phyloP scores from a whole-genome alignment of 495 filamentous ascomycete genomes.

The Penicillium bialowiezense region DNA sequence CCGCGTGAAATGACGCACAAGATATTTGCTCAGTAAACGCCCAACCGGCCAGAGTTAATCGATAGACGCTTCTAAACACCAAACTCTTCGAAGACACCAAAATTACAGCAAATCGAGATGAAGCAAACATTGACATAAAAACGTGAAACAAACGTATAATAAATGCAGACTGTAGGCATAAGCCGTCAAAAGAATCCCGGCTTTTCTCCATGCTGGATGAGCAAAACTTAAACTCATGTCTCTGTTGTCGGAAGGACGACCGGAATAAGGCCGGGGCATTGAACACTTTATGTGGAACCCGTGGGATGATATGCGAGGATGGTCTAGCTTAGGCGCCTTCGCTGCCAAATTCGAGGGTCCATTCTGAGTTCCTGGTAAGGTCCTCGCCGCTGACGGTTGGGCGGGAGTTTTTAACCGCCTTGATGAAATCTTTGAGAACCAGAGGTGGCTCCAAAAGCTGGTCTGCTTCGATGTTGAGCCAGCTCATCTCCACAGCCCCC shows the following conservation, averaged over 20 bases:
- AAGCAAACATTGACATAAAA: conserved; percentile 3
- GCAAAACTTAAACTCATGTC: background rate
- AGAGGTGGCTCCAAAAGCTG: conserved; percentile 82
- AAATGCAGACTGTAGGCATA: background rate
- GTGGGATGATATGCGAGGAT: background rate
- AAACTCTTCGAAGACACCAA: conserved; percentile 1
- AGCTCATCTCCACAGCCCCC: conserved; percentile 86
- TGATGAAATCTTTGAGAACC: conserved; percentile 87
- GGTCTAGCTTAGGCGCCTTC: conserved; percentile 67
- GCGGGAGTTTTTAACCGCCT: conserved; percentile 79
- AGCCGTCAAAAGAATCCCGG: background rate
- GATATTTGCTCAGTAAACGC: conserved; percentile 34
- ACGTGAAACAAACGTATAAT: background rate
- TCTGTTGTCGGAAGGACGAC: background rate
- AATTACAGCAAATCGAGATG: background rate
- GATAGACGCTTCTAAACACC: conserved; percentile 35
- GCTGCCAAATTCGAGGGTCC: conserved; percentile 96
- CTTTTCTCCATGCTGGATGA: background rate
- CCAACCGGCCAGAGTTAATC: conserved; percentile 28
- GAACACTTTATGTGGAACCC: background rate
- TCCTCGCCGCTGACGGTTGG: conserved; percentile 89
- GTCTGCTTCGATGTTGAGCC: conserved; percentile 82
- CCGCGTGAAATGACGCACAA: conserved; percentile 16
- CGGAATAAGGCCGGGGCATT: background rate
- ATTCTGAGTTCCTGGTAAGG: conserved; percentile 79